Conservation (phyloP, 169 alveolate genomes). For the Plasmodium adleri region DNA sequence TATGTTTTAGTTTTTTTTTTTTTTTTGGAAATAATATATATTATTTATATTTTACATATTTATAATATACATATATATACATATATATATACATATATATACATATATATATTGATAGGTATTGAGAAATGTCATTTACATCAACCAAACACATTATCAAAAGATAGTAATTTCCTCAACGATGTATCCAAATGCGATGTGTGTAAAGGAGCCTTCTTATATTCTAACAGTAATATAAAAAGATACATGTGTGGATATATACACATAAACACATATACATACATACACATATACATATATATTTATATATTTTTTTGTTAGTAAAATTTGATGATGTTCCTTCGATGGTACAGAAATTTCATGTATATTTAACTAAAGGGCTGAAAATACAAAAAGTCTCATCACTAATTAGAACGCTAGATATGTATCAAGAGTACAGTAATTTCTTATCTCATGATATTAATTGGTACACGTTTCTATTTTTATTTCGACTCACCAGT, state of each 20-base stretch:
- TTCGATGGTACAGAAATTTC: slow-evolving; percentile 41
- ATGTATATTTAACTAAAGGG: slow-evolving; percentile 4
- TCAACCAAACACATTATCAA: neutral
- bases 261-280: neutral
- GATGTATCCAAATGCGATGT: slow-evolving; percentile 19
- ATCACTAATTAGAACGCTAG: slow-evolving; percentile 6
- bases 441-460: slow-evolving; percentile 31
- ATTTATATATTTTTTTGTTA: too few species aligned
- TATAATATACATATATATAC: too few species aligned
- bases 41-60: too few species aligned
- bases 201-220: slow-evolving; percentile 47
- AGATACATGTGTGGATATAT: too few species aligned
- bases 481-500: slow-evolving; percentile 17
- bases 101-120: neutral
- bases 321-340: neutral
- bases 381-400: neutral
- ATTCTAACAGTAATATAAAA: neutral
- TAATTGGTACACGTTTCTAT: slow-evolving; percentile 41
- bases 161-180: neutral
- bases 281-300: neutral
- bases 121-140: slow-evolving; percentile 11
- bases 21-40: too few species aligned
- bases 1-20: too few species aligned
- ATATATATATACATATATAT: too few species aligned
- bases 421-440: slow-evolving; percentile 32